A percentile compares a stretch with the other conserved stretches of the same genome.
These are phyloP conservation scores for Elsinoe fawcettii DNA, from an alignment of 2,329 filamentous ascomycete species.

Conservation along the genomic window DNA sequence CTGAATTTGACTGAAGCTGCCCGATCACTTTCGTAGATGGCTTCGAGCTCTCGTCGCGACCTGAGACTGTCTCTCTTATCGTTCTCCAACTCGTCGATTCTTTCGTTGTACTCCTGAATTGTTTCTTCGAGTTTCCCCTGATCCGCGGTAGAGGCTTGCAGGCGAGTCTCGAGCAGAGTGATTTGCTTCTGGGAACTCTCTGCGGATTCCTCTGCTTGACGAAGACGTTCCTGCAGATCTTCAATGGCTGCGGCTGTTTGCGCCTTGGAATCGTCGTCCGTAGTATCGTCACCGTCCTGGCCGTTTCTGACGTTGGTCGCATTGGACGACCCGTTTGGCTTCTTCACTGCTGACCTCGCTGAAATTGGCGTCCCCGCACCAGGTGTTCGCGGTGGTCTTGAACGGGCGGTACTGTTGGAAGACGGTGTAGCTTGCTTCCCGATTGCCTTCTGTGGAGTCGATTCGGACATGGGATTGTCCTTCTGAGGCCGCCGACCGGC, in stretches of 20 bases:
- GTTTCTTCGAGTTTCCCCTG: conserved; percentile 82
- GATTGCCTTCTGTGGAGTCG: conserved; percentile 14
- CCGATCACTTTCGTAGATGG: conserved; percentile 84
- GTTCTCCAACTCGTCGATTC: conserved; percentile 69
- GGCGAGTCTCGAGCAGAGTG: conserved; percentile 72
- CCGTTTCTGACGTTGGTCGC: conserved; percentile 15
- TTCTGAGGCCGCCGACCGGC: conserved; percentile 17
- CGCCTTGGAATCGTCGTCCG: conserved; percentile 61
- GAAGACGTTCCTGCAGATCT: conserved; percentile 73
- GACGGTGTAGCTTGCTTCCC: conserved; percentile 15
- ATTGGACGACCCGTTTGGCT: conserved; percentile 33
- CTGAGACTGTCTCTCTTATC: conserved; percentile 77
- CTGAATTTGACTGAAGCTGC: conserved; percentile 84
- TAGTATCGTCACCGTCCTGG: conserved; percentile 26
- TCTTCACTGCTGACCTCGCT: conserved; percentile 61
- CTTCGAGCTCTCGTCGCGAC: conserved; percentile 83
- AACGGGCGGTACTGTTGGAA: conserved; percentile 25
- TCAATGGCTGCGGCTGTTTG: conserved; percentile 73
- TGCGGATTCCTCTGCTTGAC: conserved; percentile 63
- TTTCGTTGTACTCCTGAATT: conserved; percentile 77
- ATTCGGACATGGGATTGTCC: conserved; percentile 14
- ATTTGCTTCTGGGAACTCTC: conserved; percentile 70
- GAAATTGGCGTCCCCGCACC: conserved; percentile 55
- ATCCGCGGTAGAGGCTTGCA: conserved; percentile 78
- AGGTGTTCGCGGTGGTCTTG: conserved; percentile 53